Percentiles rank a stretch among this genome's conserved stretches.
phyloP scores from a whole-genome alignment of 352 stramenopile species.

The Elongisporangium anandrum region DNA sequence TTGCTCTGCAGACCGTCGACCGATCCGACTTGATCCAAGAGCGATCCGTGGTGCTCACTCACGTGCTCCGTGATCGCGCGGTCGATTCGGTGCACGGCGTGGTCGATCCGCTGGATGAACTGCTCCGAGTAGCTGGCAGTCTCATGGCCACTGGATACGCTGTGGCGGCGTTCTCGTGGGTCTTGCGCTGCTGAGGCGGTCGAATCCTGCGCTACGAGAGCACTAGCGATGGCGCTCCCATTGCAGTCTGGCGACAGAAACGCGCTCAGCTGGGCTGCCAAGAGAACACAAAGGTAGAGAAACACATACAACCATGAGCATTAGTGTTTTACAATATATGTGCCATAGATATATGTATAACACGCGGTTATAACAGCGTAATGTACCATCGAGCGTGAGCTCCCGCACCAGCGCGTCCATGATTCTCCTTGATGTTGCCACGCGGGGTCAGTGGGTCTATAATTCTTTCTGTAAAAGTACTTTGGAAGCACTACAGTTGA shows the following conservation, averaged over 20 bases:
- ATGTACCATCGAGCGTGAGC: constrained; percentile 62
- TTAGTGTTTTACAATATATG: constrained; percentile 1
- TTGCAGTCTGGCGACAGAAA: constrained; percentile 74
- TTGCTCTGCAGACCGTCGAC: constrained; percentile 69
- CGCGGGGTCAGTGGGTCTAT: not conserved
- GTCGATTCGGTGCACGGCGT: constrained; percentile 68
- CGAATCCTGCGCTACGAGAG: constrained; percentile 66
- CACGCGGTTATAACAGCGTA: not conserved
- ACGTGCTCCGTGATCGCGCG: constrained; percentile 77
- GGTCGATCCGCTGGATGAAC: constrained; percentile 66
- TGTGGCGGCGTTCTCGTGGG: constrained; percentile 6
- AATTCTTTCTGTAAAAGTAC: not conserved
- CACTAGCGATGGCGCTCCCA: constrained; percentile 74
- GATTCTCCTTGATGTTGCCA: constrained; percentile 2
- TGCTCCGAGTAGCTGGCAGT: constrained; percentile 61
- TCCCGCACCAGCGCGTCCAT: constrained; percentile 74
- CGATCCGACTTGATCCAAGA: constrained; percentile 72
- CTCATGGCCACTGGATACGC: constrained; percentile 7
- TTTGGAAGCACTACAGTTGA: not conserved
- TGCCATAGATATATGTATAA: not conserved
- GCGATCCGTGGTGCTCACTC: constrained; percentile 60
- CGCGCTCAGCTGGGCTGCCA: constrained; percentile 61
- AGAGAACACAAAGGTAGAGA: not conserved
- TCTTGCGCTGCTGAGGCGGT: constrained; percentile 13
- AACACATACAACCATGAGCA: not conserved